These are phyloP conservation scores for Phalaenopsis equestris DNA, from an alignment of 106 monocot genomes.

Conservation along the genomic window DNA sequence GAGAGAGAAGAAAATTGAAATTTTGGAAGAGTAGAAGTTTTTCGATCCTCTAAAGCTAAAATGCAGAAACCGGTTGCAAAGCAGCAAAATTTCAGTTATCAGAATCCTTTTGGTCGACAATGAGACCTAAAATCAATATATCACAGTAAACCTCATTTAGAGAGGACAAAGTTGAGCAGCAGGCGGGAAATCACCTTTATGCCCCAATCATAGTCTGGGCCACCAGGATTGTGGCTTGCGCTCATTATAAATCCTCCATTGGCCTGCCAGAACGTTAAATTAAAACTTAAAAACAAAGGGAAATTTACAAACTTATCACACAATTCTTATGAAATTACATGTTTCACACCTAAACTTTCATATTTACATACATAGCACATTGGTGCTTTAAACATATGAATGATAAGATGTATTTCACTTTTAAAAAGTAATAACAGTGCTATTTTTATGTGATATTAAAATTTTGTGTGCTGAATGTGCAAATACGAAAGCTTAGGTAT, in stretches of 20 bases:
- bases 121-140: background rate
- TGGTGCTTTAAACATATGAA: no score
- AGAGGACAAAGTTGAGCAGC: background rate
- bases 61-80: background rate
- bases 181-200: constrained; percentile 54
- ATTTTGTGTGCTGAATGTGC: no score
- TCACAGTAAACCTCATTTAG: background rate
- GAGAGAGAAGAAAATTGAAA: background rate
- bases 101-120: background rate
- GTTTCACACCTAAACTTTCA: no score
- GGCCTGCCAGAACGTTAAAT: constrained; percentile 33
- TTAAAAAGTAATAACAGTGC: no score
- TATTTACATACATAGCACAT: no score
- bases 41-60: background rate
- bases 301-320: no score
- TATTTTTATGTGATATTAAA: no score
- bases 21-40: background rate
- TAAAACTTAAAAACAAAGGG: background rate
- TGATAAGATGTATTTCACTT: no score
- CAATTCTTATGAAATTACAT: no score
- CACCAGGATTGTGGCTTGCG: constrained; percentile 99
- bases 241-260: constrained; percentile 99
- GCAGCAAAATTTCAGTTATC: background rate
- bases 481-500: no score
- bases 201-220: constrained; percentile 98